Base-by-base conservation (phyloP, 306 rosid genomes). In the Canavalia ensiformis region DNA sequence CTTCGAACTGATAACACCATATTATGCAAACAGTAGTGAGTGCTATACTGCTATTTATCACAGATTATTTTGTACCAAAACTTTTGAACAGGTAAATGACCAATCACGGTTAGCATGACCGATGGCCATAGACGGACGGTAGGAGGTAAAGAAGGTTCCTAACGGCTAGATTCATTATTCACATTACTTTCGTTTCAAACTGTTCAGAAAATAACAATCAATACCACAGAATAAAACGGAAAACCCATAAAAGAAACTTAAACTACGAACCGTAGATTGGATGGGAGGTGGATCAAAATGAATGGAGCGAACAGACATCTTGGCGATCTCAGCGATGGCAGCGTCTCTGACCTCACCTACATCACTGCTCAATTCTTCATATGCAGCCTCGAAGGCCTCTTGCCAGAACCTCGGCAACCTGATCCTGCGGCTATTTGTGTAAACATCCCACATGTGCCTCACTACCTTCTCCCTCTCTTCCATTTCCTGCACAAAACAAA, bases 391-490 rank as follows among this genome's bases (percentile, higher is more conserved):
- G 63, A 96, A 94, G 0, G 99, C 99, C 85, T 96, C 92, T 34
- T 89, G 97, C 99, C 98, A 96, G 81, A 96, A 96, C 82, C 94
- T 84, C 25, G 98, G 97, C 29, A 96, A 76, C 85, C 96, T 92
- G 87, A 94, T 88, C 93, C 98, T 92, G 49, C 90, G 98, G 82
- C 93, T 91, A 69, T 96, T 93, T 2, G 97, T 94, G 85, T 94
- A 96, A 52, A 96, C 92, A 64, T 92, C 96, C 98, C 99, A 96
- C 99, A 96, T 96, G 85, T 96, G 99, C 69, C 88, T 87, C 88
- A 93, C 99, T 85, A 90, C 93, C 81, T 90, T 96, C 92, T 96
- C 99, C 84, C 99, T 92, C 93, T 94, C 98, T 87, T 96, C 98
- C 99, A 96, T 93, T 84, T 93, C 99, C 99, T 96, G 33, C 57